Evolutionary conservation across 2,329 filamentous ascomycete genomes (phyloP).

Genomic region (Colletotrichum eremochloae): DNA sequence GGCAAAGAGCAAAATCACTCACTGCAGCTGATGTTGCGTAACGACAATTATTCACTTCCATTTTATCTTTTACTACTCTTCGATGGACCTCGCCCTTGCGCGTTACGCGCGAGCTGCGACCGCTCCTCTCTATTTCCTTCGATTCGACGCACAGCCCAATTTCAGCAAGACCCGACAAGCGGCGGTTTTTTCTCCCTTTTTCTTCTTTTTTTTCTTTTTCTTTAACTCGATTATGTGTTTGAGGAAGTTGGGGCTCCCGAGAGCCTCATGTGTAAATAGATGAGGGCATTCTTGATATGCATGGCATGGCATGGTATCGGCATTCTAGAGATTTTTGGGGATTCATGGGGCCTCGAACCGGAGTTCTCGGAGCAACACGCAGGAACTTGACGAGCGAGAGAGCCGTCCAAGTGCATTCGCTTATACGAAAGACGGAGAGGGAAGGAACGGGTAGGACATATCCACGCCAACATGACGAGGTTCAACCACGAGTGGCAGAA

Average conservation of each 20-base stretch:
- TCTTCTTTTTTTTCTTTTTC: slow-evolving; percentile 33
- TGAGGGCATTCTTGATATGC: slow-evolving; percentile 63
- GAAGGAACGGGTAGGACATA: slow-evolving; percentile 38
- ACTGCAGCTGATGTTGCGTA: slow-evolving; percentile 62
- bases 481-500: slow-evolving; percentile 36
- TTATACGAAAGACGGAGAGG: slow-evolving; percentile 52
- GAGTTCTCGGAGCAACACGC: slow-evolving; percentile 62
- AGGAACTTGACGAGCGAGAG: slow-evolving; percentile 48
- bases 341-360: slow-evolving; percentile 55
- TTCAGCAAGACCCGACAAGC: slow-evolving; percentile 42
- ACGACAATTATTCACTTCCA: slow-evolving; percentile 44
- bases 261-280: slow-evolving; percentile 61
- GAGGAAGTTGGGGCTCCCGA: slow-evolving; percentile 50
- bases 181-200: slow-evolving; percentile 38
- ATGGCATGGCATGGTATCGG: slow-evolving; percentile 63
- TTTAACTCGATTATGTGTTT: slow-evolving; percentile 43
- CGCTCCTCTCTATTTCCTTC: slow-evolving; percentile 43
- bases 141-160: slow-evolving; percentile 45
- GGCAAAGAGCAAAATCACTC: slow-evolving; percentile 62
- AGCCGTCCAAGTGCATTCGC: slow-evolving; percentile 56
- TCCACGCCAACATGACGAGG: slow-evolving; percentile 37
- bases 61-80: slow-evolving; percentile 29
- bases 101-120: slow-evolving; percentile 3
- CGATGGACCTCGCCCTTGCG: slow-evolving; percentile 10
- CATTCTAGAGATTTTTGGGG: slow-evolving; percentile 60